Evolutionary conservation across 148 eudicot species (phyloP), one percentile per base, ranked within the genome.

Genomic region (Agrostemma githago): DNA sequence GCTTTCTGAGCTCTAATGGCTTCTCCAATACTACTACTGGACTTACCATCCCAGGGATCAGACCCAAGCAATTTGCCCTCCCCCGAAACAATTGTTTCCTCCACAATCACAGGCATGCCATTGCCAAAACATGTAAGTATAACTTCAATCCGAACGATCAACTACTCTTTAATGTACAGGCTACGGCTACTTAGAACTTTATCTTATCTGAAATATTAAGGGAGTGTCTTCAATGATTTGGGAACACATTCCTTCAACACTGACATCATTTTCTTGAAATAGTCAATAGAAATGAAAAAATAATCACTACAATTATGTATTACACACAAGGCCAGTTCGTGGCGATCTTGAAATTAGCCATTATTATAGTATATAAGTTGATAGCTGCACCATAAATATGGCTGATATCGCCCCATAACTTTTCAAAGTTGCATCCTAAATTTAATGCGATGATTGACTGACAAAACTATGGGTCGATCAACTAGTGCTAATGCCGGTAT

Each of bases 1-100:
- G 92, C 79, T 89, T 82, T 79, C 82, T 88, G 37, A 82, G 89
- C 81, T 88, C 96, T 67, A 87, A 82, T 70, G 77, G 87, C 61
- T 76, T 88, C 68, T 72, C 84, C 46, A 86, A 84, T 71, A 80
- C 84, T 62, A 71, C 82, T 26, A 71, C 82, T 26, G 78, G 87
- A 62, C 59, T 80, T 66, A 66, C 72, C 20, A 15, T 73, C 43
- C 82, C 85, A 62, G 77, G 74, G 66, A 46, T 78, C 71, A 77
- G 75, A 81, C 37, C 85, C 8, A 86, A 76, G 43, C 16, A 78
- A 42, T 72, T 82, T 53, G n/a, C 75, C 26, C 34, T 37, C 64
- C 74, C 84, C 9, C 74, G 68, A 62, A 62, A 26, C 20, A 74
- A 20, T 59, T 76, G 73, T 38, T 60, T 79, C 61, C 78, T 75